Evolutionary conservation across 208 protist species (phyloP).

Genomic region (Borovskyia barvae): DNA sequence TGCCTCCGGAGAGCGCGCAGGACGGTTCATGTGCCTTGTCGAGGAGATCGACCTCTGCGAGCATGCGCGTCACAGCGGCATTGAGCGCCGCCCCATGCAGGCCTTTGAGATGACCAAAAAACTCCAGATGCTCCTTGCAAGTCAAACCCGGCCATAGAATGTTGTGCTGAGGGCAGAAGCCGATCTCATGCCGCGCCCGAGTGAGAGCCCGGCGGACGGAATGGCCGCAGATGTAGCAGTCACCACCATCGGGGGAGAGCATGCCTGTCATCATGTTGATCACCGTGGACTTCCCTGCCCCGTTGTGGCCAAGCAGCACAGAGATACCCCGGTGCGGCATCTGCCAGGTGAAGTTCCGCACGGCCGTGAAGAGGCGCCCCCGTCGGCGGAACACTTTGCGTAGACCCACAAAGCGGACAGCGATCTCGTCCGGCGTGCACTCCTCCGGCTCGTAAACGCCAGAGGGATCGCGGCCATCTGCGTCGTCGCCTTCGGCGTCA

Average conservation of each 20-base stretch:
- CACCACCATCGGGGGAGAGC: conserved; percentile 57
- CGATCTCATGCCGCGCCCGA: conserved; percentile 74
- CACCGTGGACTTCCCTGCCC: conserved; percentile 81
- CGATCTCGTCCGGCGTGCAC: conserved; percentile 1
- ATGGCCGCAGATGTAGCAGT: conserved; percentile 64
- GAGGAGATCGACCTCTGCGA: conserved; percentile 44
- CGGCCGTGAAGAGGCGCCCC: conserved; percentile 37
- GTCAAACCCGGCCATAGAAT: conserved; percentile 93
- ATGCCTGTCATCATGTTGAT: conserved; percentile 89
- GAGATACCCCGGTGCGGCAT: conserved; percentile 64
- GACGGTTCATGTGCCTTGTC: conserved; percentile 41
- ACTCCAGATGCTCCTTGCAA: conserved; percentile 85
- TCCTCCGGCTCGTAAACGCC: conserved; percentile 11
- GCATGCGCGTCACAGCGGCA: conserved; percentile 25
- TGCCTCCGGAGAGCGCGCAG: conserved; percentile 54
- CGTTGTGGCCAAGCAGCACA: conserved; percentile 85
- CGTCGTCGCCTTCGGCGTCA: conserved; percentile 10
- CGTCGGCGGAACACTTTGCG: conserved; percentile 27
- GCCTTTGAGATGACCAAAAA: conserved; percentile 92
- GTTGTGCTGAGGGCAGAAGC: conserved; percentile 96
- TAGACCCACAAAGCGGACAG: conserved; percentile 22
- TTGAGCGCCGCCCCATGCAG: conserved; percentile 41
- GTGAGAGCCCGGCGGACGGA: conserved; percentile 50
- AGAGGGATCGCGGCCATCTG: conserved; percentile 19
- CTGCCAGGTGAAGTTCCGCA: conserved; percentile 64